Conservation (phyloP, 495 filamentous ascomycete species). For the Extremus antarcticus region DNA sequence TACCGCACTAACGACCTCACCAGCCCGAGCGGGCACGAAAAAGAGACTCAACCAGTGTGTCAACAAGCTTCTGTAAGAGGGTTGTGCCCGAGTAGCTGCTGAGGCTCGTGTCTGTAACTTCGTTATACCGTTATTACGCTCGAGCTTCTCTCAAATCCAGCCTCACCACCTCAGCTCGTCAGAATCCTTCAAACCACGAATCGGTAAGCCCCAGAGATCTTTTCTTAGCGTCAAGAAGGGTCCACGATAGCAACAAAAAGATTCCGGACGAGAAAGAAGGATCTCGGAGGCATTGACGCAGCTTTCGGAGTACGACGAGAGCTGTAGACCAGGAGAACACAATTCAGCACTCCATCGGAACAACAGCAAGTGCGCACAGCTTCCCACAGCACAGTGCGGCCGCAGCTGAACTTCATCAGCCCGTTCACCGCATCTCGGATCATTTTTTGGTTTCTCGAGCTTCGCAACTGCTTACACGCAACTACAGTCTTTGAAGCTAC, state of each 20-base stretch:
- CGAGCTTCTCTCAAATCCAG: too few relatives aligned
- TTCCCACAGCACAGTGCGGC: too few relatives aligned
- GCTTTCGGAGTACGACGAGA: too few relatives aligned
- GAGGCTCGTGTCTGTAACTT: neutral
- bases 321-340: neutral
- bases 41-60: neutral
- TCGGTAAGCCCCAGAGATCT: too few relatives aligned
- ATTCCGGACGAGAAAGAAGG: too few relatives aligned
- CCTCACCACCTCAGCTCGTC: too few relatives aligned
- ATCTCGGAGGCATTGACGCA: neutral
- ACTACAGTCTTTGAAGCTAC: conserved; percentile 7
- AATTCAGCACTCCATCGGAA: neutral
- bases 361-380: neutral
- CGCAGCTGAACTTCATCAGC: too few relatives aligned
- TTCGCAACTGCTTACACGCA: conserved; percentile 6
- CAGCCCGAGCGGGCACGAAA: neutral
- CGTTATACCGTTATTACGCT: neutral
- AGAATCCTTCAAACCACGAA: too few relatives aligned
- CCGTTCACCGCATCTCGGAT: neutral
- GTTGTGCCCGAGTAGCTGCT: too few relatives aligned
- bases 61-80: neutral
- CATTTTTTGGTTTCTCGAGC: neutral
- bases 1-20: neutral
- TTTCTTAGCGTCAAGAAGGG: too few relatives aligned
- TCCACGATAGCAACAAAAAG: too few relatives aligned